Conservation (phyloP, 1,139 yeast species). For the Suhomyces wounanorum region DNA sequence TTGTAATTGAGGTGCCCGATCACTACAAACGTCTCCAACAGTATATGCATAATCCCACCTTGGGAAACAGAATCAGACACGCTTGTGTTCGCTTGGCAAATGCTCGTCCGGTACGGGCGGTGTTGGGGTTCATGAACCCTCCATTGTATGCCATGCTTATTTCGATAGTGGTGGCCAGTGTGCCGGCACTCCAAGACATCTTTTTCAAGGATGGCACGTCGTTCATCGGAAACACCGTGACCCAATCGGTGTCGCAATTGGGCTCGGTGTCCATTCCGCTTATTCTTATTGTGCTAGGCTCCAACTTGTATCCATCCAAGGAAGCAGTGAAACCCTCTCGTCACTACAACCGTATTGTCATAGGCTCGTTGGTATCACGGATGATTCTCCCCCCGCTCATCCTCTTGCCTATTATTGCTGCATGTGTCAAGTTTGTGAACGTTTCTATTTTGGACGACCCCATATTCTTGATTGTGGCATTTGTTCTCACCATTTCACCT, state of each 20-base stretch:
- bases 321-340: constrained; percentile 67
- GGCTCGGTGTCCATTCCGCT: constrained; percentile 84
- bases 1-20: constrained; percentile 8
- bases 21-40: constrained; percentile 9
- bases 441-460: constrained; percentile 82
- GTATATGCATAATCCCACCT: constrained; percentile 7
- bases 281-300: constrained; percentile 71
- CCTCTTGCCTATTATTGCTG: constrained; percentile 66
- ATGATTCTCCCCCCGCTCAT: constrained; percentile 76
- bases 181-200: constrained; percentile 65
- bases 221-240: constrained; percentile 74
- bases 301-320: constrained; percentile 67
- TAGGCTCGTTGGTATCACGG: constrained; percentile 70
- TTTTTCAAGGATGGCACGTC: constrained; percentile 54
- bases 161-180: constrained; percentile 80
- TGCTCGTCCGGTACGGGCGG: constrained; percentile 18
- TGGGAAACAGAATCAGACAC: constrained; percentile 1
- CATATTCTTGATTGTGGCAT: constrained; percentile 73
- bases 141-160: constrained; percentile 91
- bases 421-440: constrained; percentile 63
- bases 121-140: constrained; percentile 77
- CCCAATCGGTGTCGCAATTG: constrained; percentile 73
- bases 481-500: constrained; percentile 74
- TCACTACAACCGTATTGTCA: constrained; percentile 57
- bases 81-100: constrained; percentile 3